Evolutionary conservation across 805 yeast genomes (phyloP).

Genomic region (Myxozyma melibiosi): DNA sequence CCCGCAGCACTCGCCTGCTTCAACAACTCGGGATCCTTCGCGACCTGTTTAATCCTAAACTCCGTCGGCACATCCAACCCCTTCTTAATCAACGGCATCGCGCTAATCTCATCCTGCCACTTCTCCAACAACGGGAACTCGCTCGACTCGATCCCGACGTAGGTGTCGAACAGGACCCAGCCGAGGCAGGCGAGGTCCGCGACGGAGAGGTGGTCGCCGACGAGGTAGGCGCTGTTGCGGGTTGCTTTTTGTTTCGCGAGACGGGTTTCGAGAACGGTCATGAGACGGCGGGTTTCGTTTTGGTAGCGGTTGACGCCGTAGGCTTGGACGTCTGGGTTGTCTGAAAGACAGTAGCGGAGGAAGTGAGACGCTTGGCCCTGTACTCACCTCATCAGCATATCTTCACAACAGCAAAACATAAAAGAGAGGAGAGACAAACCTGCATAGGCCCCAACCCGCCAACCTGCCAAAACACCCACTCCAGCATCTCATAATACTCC

Average conservation of each 20-base stretch:
- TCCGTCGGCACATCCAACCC: constrained; percentile 36
- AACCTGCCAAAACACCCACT: constrained; percentile 28
- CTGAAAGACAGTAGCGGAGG: constrained; percentile 43
- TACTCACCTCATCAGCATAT: constrained; percentile 38
- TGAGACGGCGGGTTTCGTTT: constrained; percentile 56
- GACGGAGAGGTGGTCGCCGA: constrained; percentile 58
- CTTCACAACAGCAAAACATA: not conserved
- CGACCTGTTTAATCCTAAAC: constrained; percentile 19
- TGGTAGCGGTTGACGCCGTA: constrained; percentile 57
- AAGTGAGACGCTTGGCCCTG: constrained; percentile 64
- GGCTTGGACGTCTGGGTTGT: constrained; percentile 49
- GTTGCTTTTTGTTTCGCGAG: constrained; percentile 45
- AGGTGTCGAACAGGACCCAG: constrained; percentile 21
- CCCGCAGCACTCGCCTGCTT: not conserved
- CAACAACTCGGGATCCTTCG: constrained; percentile 11
- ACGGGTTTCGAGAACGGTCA: constrained; percentile 56
- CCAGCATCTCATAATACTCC: constrained; percentile 47
- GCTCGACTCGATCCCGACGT: constrained; percentile 20
- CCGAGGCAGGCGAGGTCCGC: constrained; percentile 46
- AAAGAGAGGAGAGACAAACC: constrained; percentile 48
- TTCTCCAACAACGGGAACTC: constrained; percentile 70
- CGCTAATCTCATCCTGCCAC: constrained; percentile 89
- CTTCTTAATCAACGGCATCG: constrained; percentile 71
- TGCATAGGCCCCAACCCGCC: constrained; percentile 46
- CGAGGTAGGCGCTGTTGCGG: constrained; percentile 52